Conservation (phyloP, 2,329 filamentous ascomycete genomes). For the Aureobasidium namibiae region DNA sequence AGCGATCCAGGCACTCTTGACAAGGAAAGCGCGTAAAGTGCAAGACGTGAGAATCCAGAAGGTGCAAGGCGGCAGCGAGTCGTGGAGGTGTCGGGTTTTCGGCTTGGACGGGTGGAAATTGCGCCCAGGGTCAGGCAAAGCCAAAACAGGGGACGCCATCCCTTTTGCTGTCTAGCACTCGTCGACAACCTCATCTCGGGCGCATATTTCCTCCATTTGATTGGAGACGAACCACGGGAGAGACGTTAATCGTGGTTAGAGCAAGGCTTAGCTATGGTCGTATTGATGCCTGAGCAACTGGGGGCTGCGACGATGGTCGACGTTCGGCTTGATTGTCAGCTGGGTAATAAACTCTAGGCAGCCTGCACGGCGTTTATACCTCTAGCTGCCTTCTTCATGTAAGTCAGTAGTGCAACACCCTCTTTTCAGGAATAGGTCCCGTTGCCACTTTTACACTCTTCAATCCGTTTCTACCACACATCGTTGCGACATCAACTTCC, state of each 20-base stretch:
- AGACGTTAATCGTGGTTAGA: not conserved
- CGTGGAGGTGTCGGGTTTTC: not conserved
- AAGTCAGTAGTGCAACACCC: not conserved
- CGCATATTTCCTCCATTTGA: not conserved
- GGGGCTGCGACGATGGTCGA: constrained; percentile 2
- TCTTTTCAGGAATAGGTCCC: not conserved
- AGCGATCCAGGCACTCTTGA: not conserved
- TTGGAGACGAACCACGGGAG: not conserved
- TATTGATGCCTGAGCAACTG: not conserved
- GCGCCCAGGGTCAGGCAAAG: not conserved
- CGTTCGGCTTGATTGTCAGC: constrained; percentile 10
- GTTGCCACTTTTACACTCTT: constrained; percentile 2
- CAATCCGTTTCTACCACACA: not conserved
- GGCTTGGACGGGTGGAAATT: not conserved
- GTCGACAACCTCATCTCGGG: constrained; percentile 2
- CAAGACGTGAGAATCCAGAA: not conserved
- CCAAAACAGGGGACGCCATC: not conserved
- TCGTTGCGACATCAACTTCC: constrained; percentile 5
- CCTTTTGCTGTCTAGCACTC: constrained; percentile 4
- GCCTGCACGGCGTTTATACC: not conserved
- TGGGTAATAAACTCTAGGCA: constrained; percentile 2
- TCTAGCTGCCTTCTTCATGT: not conserved
- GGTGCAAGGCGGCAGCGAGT: not conserved
- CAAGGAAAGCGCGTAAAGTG: not conserved
- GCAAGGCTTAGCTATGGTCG: not conserved